Evolutionary conservation across 148 eudicot species (phyloP).

Genomic region (Selenicereus undatus): DNA sequence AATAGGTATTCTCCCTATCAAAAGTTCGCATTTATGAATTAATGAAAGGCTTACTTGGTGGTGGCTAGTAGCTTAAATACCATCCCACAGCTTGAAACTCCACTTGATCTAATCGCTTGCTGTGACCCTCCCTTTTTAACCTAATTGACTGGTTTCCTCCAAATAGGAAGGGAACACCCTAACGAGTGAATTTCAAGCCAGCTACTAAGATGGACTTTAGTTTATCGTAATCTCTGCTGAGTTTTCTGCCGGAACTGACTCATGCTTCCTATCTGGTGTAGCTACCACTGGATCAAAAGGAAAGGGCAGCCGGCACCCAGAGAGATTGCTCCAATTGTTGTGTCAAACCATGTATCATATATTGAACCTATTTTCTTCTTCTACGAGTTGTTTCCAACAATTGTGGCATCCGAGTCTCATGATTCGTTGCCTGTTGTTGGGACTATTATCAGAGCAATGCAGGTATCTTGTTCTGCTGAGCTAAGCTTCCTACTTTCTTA

Average conservation of each 20-base stretch:
- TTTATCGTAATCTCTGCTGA: conserved; percentile 2
- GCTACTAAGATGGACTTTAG: neutral
- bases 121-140: no score
- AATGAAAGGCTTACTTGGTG: no score
- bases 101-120: no score
- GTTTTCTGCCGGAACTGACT: neutral
- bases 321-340: conserved; percentile 84
- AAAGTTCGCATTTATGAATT: no score
- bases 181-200: neutral
- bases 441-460: conserved; percentile 96
- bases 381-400: conserved; percentile 88
- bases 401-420: conserved; percentile 87
- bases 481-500: neutral
- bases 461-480: conserved; percentile 41
- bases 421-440: conserved; percentile 91
- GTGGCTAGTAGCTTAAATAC: no score
- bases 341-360: conserved; percentile 95
- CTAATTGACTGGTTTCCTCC: no score
- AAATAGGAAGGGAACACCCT: no score
- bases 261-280: conserved; percentile 27
- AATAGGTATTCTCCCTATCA: no score
- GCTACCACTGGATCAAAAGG: conserved; percentile 92
- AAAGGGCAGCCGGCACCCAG: conserved; percentile 86
- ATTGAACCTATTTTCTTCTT: conserved; percentile 91
- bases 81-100: no score